Conservation (phyloP, 768 basidiomycete genomes). For the Naganishia antarctica region DNA sequence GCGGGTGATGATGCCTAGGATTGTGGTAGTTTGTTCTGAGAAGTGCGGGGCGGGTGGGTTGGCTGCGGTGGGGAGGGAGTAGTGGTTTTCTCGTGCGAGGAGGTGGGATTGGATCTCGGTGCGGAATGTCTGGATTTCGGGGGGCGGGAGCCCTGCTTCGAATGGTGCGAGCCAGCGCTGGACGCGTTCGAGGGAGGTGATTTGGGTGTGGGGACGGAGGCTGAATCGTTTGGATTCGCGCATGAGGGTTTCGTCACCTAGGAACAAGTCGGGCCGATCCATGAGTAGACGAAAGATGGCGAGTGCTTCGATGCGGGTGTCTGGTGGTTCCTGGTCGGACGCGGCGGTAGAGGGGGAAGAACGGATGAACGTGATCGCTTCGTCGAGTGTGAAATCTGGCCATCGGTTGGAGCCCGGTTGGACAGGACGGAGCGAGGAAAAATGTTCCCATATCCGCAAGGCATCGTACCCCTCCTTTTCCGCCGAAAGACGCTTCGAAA, state of each 20-base stretch:
- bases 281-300: conserved; percentile 35
- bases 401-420: conserved; percentile 53
- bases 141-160: conserved; percentile 22
- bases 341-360: background rate
- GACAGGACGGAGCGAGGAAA: conserved; percentile 45
- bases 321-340: background rate
- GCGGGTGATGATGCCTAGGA: conserved; percentile 42
- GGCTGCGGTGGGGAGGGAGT: no score
- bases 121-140: background rate
- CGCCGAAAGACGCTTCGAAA: conserved; percentile 32
- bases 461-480: conserved; percentile 20
- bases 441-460: conserved; percentile 32
- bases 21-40: conserved; percentile 29
- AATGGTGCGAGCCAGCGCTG: conserved; percentile 25
- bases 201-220: conserved; percentile 32
- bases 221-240: conserved; percentile 23
- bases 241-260: conserved; percentile 38
- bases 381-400: conserved; percentile 56
- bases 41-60: conserved; percentile 12
- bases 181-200: conserved; percentile 37
- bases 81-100: no score
- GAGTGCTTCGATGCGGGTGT: conserved; percentile 10
- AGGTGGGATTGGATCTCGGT: background rate
- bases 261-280: conserved; percentile 39
- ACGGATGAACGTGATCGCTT: conserved; percentile 55